Base-by-base conservation (phyloP, 2,329 filamentous ascomycete genomes). In the Colletotrichum sp. region DNA sequence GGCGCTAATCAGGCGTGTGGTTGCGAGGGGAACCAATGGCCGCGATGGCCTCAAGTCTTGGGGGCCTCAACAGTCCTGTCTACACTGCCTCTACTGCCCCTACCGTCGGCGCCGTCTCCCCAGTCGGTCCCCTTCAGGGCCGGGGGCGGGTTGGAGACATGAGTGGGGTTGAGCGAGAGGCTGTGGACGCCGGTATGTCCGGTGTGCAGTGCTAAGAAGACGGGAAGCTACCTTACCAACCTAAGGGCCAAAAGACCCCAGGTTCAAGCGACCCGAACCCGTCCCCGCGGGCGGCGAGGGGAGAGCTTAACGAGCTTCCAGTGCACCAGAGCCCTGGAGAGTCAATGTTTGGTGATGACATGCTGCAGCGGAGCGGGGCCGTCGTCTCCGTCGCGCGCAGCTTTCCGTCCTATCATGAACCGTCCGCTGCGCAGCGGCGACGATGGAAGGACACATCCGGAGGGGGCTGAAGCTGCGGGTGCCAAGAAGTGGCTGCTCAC, bases 351-450 rank as follows among this genome's bases (percentile, higher is more conserved):
- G n/a, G 64, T 76, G 73, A 73, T 76, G 73, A 76, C 73, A 76
- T 73, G 70, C 27, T 76, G 73, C 73, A 76, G 69, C 64, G 70
- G 73, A 34, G 70, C 59, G 73, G 73, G 70, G 73, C 70, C 73
- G 73, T 67, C 27, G 22, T 63, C 30, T 34, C 70, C 63, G 59
- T 64, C 22, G 32, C 59, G 34, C 25, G 34, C 32, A 25, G 15
- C 27, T 69, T 16, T 29, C 32, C 65, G 49, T 55, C 65, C 70
- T 73, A 69, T 69, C 70, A 69, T 15, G 34, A 36, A 30, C 22
- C 49, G 69, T 39, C 64, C 70, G 70, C 73, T 57, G 70, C 62
- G 70, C 67, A 61, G 39, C 57, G 67, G 25, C 67, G 57, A 65
- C 62, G 57, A 27, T 65, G 70, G 44, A 69, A 73, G 39, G 61